Evolutionary conservation across 176 grass and related monocot species (phyloP).

Genomic region (Puya raimondii): DNA sequence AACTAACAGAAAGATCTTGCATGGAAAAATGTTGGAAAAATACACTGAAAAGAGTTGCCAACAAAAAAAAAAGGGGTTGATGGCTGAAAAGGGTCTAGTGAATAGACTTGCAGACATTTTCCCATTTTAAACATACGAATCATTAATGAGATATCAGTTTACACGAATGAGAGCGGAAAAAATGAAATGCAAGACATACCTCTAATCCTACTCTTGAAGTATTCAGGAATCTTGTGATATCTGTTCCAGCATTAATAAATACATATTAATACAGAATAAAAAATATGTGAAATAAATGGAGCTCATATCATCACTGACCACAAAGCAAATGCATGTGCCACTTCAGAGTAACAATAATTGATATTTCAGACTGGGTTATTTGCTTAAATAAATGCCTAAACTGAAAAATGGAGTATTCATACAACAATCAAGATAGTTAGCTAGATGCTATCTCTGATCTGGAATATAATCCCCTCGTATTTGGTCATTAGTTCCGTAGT

Average conservation of each 20-base stretch:
- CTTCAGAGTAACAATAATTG: no score
- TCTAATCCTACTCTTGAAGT: conserved; percentile 51
- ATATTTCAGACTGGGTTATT: no score
- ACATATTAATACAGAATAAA: background rate
- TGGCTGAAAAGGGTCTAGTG: background rate
- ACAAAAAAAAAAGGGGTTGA: background rate
- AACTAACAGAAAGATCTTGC: background rate
- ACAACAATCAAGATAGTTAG: no score
- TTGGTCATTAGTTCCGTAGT: no score
- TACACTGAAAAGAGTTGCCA: background rate
- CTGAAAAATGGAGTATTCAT: no score
- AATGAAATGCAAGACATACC: conserved; percentile 39
- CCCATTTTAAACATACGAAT: background rate
- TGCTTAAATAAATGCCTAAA: no score
- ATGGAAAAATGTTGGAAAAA: background rate
- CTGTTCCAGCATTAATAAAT: conserved; percentile 23
- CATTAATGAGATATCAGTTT: background rate
- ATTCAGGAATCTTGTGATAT: conserved; percentile 66
- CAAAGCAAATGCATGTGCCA: background rate
- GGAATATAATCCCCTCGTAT: no score
- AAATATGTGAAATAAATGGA: background rate
- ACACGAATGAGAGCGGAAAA: conserved; percentile 17
- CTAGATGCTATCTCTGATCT: no score
- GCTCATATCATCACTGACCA: no score
- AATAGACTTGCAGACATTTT: background rate